phyloP scores from a whole-genome alignment of 2,329 filamentous ascomycete genomes.

The Pyrenophora seminiperda region DNA sequence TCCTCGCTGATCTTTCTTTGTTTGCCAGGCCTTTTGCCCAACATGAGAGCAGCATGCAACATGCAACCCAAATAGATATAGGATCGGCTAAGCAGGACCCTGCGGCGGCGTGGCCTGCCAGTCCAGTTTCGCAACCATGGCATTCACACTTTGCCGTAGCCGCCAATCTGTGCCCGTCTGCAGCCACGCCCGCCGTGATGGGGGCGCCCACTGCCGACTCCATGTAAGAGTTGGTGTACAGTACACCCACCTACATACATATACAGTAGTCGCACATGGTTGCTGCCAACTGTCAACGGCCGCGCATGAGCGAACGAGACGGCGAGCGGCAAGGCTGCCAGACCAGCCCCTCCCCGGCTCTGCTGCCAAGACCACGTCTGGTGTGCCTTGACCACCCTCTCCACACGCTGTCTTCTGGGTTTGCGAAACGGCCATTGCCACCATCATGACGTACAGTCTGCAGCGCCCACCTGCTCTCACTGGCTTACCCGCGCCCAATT shows the following conservation, averaged over 20 bases:
- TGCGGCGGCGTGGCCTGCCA: constrained; percentile 23
- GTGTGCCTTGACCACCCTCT: constrained; percentile 3
- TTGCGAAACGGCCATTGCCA: constrained; percentile 29
- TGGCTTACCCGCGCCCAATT: constrained; percentile 15
- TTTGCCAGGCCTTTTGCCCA: constrained; percentile 18
- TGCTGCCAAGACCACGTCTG: constrained; percentile 19
- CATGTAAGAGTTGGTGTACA: too few relatives aligned
- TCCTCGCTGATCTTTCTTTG: constrained; percentile 30
- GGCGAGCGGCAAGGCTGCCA: neutral
- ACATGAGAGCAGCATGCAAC: constrained; percentile 15
- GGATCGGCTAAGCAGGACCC: constrained; percentile 39
- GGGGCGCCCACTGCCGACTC: too few relatives aligned
- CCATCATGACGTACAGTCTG: constrained; percentile 28
- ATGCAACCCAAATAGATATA: constrained; percentile 21
- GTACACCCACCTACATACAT: too few relatives aligned
- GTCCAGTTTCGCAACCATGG: constrained; percentile 13
- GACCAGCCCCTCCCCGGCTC: constrained; percentile 28
- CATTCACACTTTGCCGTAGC: neutral
- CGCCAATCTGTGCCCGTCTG: neutral
- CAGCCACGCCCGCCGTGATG: too few relatives aligned
- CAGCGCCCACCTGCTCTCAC: constrained; percentile 13
- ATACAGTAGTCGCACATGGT: too few relatives aligned
- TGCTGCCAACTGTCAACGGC: too few relatives aligned
- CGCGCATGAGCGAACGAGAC: too few relatives aligned
- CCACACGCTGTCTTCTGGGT: neutral